Evolutionary conservation across 2,329 filamentous ascomycete species (phyloP), one percentile per base, ranked within the genome.

Genomic region (Dissoconium aciculare): DNA sequence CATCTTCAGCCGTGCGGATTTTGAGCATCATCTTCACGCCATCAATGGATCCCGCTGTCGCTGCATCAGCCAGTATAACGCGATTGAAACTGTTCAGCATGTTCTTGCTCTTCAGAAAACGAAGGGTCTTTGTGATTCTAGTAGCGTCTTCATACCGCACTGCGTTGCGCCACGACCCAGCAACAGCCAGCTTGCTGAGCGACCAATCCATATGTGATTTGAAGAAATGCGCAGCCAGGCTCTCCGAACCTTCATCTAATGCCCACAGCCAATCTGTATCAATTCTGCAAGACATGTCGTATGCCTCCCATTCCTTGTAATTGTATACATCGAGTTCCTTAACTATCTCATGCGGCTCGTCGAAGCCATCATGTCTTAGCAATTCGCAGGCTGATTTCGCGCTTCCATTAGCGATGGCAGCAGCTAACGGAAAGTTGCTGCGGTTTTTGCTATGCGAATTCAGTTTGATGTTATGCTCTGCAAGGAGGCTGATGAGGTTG

Each of bases 211-310:
- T 8, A 23, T n/a, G 19, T n/a, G n/a, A n/a, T n/a, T n/a, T n/a
- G 19, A 23, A n/a, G n/a, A 23, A 23, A n/a, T 23, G 19, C 19
- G n/a, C n/a, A 23, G 19, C 19, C n/a, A 23, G 19, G 8, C n/a
- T n/a, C 8, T 23, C n/a, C 8, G n/a, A 23, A n/a, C 19, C 19
- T 23, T 23, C 8, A 8, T n/a, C 19, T 8, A n/a, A 8, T 23
- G 19, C 19, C 19, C 19, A 23, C 8, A 8, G 8, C 19, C 19
- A 23, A 23, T n/a, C 8, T 23, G 19, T 23, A n/a, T 23, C 19
- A n/a, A 8, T 23, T 23, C n/a, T n/a, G 19, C 8, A n/a, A 23
- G 19, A 23, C n/a, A n/a, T n/a, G n/a, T 23, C 19, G n/a, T 8
- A 23, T n/a, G 19, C 19, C 8, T 8, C 19, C 8, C 19, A n/a